A percentile compares a stretch with the other conserved stretches of the same genome.
Conservation (phyloP, 805 yeast genomes). For the Monosporozyma aerobia region DNA sequence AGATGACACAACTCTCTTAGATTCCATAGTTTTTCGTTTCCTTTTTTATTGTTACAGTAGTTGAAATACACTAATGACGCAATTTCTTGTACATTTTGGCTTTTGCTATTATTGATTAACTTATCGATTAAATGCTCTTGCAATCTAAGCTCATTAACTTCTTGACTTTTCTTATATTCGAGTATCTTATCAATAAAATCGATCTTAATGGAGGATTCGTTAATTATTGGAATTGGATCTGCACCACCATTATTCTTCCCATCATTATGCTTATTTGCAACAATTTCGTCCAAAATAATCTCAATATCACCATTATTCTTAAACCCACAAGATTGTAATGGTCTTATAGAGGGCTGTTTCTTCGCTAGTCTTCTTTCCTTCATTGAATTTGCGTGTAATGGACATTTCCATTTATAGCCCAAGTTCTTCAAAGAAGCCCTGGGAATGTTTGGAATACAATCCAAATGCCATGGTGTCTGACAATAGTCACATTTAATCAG, state of each 20-base stretch:
- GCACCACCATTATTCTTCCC: constrained; percentile 4
- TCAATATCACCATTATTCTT: constrained; percentile 52
- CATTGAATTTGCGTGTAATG: constrained; percentile 50
- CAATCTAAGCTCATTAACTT: constrained; percentile 24
- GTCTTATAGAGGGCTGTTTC: constrained; percentile 46
- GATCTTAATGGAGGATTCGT: constrained; percentile 22
- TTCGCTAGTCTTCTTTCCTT: constrained; percentile 38
- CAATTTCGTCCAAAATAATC: constrained; percentile 37
- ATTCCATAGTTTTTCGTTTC: constrained; percentile 30
- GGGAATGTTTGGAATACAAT: constrained; percentile 68
- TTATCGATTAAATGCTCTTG: constrained; percentile 30
- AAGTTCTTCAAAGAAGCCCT: constrained; percentile 60
- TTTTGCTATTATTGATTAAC: constrained; percentile 5
- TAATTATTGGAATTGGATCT: constrained; percentile 17
- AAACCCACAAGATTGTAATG: constrained; percentile 42
- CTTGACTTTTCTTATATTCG: constrained; percentile 36
- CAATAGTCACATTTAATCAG: constrained; percentile 79
- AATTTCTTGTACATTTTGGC: constrained; percentile 10
- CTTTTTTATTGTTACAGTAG: constrained; percentile 26
- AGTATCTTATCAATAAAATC: constrained; percentile 22
- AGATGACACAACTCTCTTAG: constrained; percentile 40
- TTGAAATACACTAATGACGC: constrained; percentile 30
- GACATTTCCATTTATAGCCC: constrained; percentile 85
- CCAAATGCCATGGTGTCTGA: constrained; percentile 76
- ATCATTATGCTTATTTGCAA: constrained; percentile 11